Evolutionary conservation across 1,284 basidiomycete species (phyloP), one percentile per base, ranked within the genome.

Genomic region (Irpex sp.): DNA sequence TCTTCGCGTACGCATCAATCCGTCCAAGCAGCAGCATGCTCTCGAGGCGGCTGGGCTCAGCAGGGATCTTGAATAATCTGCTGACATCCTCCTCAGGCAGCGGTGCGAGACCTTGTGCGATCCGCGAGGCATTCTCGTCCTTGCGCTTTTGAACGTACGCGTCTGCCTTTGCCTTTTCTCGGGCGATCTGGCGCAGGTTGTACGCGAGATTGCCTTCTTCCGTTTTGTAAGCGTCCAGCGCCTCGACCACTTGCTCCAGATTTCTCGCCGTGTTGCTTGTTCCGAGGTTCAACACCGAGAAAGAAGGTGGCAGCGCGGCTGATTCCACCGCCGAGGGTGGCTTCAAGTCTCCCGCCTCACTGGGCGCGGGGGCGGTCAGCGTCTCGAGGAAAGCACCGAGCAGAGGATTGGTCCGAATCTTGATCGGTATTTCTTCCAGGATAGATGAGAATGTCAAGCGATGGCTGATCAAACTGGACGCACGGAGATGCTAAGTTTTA

Each of bases 161-260:
- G 65, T 99, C 97, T 64, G 95, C 93, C 66, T 88, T 87, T 47
- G 84, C 79, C 73, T 90, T 91, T 77, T 98, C 97, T 55, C 97
- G 86, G 26, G 89, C 91, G 70, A 98, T 95, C 76, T 98, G 95
- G 63, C 97, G 89, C 56, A 85, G 83, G 71, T 96, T 83, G 82
- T 96, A 99, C 57, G 93, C 95, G 63, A 98, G 85, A 75, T 98
- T 98, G 66, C 94, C 92, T 72, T 95, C 91, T 76, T 97, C 95
- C 63, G 92, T 93, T 68, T 89, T 88, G 81, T 95, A 94, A 64
- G 81, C 85, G 74, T 96, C 94, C 66, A 97, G 82, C 0, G 89
- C 86, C 71, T 96, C 92, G 66, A 93, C 86, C 54, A 96, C 88
- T 74, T 90, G 86, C 77, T 93, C 90, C 67, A 97, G 78, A 74